Evolutionary conservation across 1,284 basidiomycete genomes (phyloP).

Genomic region (Butyriboletus regius): DNA sequence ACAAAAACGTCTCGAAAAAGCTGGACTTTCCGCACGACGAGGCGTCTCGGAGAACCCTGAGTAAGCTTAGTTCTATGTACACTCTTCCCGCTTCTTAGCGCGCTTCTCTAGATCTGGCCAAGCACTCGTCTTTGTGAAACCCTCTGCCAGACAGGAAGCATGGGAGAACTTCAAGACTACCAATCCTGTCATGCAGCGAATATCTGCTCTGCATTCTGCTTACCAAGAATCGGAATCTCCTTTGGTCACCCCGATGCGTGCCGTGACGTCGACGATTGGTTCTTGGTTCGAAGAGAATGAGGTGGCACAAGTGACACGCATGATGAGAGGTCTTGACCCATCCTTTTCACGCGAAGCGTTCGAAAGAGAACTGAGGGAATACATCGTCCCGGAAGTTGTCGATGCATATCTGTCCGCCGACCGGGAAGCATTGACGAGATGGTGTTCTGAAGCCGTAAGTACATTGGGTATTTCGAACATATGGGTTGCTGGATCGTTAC

Average conservation of each 20-base stretch:
- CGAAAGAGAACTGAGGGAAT: conserved; percentile 87
- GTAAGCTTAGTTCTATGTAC: conserved; percentile 45
- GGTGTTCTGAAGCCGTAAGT: conserved; percentile 93
- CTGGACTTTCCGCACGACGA: conserved; percentile 62
- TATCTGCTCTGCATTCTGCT: conserved; percentile 57
- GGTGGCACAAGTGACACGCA: conserved; percentile 83
- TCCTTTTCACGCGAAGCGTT: conserved; percentile 80
- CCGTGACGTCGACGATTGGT: conserved; percentile 79
- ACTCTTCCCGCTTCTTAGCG: not conserved
- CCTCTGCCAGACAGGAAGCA: conserved; percentile 65
- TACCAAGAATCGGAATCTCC: conserved; percentile 95
- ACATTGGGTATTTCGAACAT: not conserved
- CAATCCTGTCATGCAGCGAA: conserved; percentile 61
- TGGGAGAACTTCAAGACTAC: conserved; percentile 72
- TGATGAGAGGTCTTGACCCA: conserved; percentile 84
- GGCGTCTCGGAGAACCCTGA: conserved; percentile 67
- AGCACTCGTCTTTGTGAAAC: conserved; percentile 76
- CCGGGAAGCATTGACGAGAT: conserved; percentile 74
- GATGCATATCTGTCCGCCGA: conserved; percentile 92
- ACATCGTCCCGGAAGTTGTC: conserved; percentile 94
- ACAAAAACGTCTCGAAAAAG: conserved; percentile 71
- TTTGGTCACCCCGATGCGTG: conserved; percentile 71
- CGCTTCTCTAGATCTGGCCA: conserved; percentile 62
- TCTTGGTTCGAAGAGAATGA: conserved; percentile 96
- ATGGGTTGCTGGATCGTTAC: not conserved